These are phyloP conservation scores for Cyberlindnera mrakii DNA, from an alignment of 805 yeast species.

Conservation along the genomic window DNA sequence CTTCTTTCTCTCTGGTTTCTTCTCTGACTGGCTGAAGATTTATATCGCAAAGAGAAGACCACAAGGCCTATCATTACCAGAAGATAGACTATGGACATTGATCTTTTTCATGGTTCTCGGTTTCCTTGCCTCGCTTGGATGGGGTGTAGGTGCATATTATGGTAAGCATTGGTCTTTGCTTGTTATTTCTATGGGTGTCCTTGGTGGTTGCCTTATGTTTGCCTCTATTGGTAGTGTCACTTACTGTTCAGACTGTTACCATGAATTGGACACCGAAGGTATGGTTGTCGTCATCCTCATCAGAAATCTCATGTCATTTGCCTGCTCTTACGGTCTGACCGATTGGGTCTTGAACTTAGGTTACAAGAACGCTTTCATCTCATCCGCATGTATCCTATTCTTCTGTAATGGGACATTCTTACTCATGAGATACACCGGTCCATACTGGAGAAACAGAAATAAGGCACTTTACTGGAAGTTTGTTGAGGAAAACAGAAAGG, in stretches of 20 bases:
- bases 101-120: conserved; percentile 41
- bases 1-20: conserved; percentile 41
- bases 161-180: conserved; percentile 50
- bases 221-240: conserved; percentile 47
- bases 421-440: conserved; percentile 22
- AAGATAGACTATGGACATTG: conserved; percentile 52
- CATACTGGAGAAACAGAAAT: conserved; percentile 22
- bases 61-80: conserved; percentile 49
- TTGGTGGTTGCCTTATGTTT: conserved; percentile 49
- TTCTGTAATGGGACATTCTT: conserved; percentile 24
- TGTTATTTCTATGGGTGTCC: conserved; percentile 47
- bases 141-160: conserved; percentile 60
- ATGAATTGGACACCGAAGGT: conserved; percentile 46
- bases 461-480: conserved; percentile 19
- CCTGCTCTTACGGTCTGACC: conserved; percentile 53
- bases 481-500: conserved; percentile 18
- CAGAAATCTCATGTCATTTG: conserved; percentile 57
- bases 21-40: conserved; percentile 46
- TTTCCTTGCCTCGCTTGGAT: conserved; percentile 51
- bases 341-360: conserved; percentile 52
- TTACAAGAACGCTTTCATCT: conserved; percentile 50
- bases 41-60: conserved; percentile 40
- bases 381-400: conserved; percentile 47
- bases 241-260: conserved; percentile 53
- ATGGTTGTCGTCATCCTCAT: conserved; percentile 52